Evolutionary conservation across 148 eudicot species (phyloP).

Genomic region (Cornus controversa): DNA sequence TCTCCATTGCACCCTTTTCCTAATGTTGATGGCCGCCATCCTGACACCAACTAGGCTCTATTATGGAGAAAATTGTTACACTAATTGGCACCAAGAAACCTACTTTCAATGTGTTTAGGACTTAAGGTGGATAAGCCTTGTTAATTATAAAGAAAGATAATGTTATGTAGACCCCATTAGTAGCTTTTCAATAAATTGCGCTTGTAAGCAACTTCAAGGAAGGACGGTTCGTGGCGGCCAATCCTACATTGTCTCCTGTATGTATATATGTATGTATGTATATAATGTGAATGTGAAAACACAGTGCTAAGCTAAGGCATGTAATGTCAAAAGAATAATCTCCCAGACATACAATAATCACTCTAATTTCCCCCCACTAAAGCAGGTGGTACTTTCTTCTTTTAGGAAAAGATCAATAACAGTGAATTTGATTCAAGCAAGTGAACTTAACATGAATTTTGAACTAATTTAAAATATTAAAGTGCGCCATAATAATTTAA

Average conservation of each 20-base stretch:
- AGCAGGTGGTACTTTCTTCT: neutral
- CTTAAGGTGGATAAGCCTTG: neutral
- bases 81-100: neutral
- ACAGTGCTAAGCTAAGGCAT: neutral
- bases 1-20: neutral
- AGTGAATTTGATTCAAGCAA: neutral
- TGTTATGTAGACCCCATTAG: neutral
- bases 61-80: neutral
- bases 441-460: neutral
- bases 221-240: neutral
- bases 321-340: slow-evolving; percentile 18
- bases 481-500: neutral
- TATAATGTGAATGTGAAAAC: neutral
- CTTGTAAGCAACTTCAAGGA: slow-evolving; percentile 11
- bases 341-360: neutral
- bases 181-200: neutral
- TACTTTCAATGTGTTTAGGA: neutral
- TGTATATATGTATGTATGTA: neutral
- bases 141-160: neutral
- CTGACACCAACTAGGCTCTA: neutral
- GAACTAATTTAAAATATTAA: no score
- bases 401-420: neutral
- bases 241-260: neutral
- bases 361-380: slow-evolving; percentile 15
- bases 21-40: neutral